Percentiles rank a stretch among this genome's conserved stretches.
Conservation (phyloP, 73 alveolate genomes). For the Breviolum minutum region DNA sequence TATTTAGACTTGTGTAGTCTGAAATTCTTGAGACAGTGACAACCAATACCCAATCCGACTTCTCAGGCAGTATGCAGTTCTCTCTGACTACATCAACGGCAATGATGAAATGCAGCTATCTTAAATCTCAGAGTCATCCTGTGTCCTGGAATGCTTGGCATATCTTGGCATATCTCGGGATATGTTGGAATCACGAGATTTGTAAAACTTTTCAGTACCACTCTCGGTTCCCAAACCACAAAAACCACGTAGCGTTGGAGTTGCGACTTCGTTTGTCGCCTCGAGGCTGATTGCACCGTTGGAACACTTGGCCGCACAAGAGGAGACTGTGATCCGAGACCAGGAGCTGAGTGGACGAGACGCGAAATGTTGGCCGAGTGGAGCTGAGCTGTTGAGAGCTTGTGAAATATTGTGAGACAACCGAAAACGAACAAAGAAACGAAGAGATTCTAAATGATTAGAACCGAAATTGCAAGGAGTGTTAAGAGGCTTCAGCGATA, state of each 20-base stretch:
- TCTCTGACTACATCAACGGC: conserved; percentile 95
- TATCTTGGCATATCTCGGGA: too few relatives aligned
- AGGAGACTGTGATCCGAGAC: conserved; percentile 95
- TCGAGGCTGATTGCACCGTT: conserved; percentile 80
- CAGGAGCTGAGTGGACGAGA: conserved; percentile 10
- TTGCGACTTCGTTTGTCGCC: not conserved
- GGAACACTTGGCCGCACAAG: conserved; percentile 95
- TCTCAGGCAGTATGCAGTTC: conserved; percentile 87
- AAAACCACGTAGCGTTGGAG: not conserved
- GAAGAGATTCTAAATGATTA: too few relatives aligned
- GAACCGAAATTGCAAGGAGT: too few relatives aligned
- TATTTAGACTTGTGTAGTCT: too few relatives aligned
- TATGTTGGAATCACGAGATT: too few relatives aligned
- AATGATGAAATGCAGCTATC: conserved; percentile 27
- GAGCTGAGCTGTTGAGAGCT: not conserved
- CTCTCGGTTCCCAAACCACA: not conserved
- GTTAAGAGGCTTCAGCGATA: too few relatives aligned
- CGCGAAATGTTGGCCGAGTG: too few relatives aligned
- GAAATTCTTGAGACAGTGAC: too few relatives aligned
- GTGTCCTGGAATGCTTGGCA: too few relatives aligned
- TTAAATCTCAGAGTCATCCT: not conserved
- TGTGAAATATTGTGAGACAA: not conserved
- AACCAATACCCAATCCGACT: too few relatives aligned
- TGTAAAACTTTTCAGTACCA: too few relatives aligned
- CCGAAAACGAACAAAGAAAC: too few relatives aligned